Conservation (phyloP, 306 rosid genomes). For the Acacia acuminata region DNA sequence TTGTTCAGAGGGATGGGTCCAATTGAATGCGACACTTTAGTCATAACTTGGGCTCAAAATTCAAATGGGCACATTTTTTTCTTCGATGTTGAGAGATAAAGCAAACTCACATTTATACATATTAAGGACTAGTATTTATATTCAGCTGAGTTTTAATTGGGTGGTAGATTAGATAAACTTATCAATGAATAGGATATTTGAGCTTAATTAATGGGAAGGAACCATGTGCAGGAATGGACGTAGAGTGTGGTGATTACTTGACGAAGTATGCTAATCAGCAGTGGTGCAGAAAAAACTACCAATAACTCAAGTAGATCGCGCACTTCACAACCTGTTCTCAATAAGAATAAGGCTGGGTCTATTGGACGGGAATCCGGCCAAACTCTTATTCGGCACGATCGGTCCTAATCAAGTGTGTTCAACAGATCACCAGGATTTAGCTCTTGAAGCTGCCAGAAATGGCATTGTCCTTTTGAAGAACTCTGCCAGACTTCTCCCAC, state of each 20-base stretch:
- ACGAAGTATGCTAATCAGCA: constrained; percentile 57
- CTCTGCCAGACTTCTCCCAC: constrained; percentile 64
- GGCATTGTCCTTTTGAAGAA: constrained; percentile 95
- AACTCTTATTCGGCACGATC: constrained; percentile 57
- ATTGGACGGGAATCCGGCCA: constrained; percentile 70
- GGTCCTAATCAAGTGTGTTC: constrained; percentile 74
- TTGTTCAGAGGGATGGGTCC: not conserved
- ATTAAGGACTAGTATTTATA: not conserved
- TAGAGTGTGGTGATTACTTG: constrained; percentile 76
- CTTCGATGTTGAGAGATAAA: not conserved
- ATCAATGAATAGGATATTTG: not conserved
- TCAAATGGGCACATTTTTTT: not conserved
- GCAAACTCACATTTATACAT: not conserved
- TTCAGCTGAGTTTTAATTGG: not conserved
- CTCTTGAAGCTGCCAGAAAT: constrained; percentile 84
- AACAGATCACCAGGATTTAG: constrained; percentile 58
- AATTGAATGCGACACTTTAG: not conserved
- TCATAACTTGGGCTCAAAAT: not conserved
- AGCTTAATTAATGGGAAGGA: not conserved
- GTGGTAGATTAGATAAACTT: not conserved
- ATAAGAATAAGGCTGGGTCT: constrained; percentile 84
- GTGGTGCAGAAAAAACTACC: constrained; percentile 55
- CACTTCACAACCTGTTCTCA: constrained; percentile 76
- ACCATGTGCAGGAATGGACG: constrained; percentile 71
- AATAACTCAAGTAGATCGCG: constrained; percentile 60